These are phyloP conservation scores for Colletotrichum cereale DNA, from an alignment of 2,329 filamentous ascomycete species.

Conservation along the genomic window DNA sequence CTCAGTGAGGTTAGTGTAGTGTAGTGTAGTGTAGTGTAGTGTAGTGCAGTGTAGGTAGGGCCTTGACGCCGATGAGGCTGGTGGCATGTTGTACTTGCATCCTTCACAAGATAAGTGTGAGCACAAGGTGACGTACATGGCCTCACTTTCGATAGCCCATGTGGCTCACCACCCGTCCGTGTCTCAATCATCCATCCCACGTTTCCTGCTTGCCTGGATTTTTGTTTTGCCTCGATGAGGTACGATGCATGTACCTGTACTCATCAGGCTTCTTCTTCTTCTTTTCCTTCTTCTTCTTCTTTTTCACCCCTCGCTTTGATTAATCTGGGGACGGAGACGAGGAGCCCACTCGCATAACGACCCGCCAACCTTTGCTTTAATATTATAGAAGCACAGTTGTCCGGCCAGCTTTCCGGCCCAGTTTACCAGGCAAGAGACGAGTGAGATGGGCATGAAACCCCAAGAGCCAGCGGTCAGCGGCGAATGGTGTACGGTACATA, in stretches of 20 bases:
- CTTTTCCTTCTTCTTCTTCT: not conserved
- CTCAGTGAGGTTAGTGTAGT: too few species aligned
- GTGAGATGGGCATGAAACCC: not conserved
- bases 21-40: too few species aligned
- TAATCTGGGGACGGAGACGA: slow-evolving; percentile 1
- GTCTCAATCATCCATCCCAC: slow-evolving; percentile 35
- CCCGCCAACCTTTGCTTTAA: slow-evolving; percentile 32
- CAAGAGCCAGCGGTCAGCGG: slow-evolving; percentile 11
- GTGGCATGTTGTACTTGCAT: slow-evolving; percentile 35
- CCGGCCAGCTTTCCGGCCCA: slow-evolving; percentile 19
- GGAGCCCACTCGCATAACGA: slow-evolving; percentile 9
- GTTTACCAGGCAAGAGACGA: too few species aligned
- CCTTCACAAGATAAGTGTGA: slow-evolving; percentile 3
- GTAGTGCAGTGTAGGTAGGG: too few species aligned
- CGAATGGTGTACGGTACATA: not conserved
- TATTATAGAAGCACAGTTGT: slow-evolving; percentile 4
- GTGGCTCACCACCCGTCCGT: slow-evolving; percentile 21
- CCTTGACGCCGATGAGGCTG: slow-evolving; percentile 42
- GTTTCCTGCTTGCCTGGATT: slow-evolving; percentile 11
- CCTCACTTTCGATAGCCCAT: slow-evolving; percentile 21
- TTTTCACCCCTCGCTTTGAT: too few species aligned
- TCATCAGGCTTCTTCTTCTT: not conserved
- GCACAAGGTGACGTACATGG: slow-evolving; percentile 37
- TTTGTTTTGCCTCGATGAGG: slow-evolving; percentile 3
- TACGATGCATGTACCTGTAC: not conserved